Percentiles rank a stretch among this genome's conserved stretches.
Conservation (phyloP, 2,329 filamentous ascomycete species). For the Emergomyces pasteurianus region DNA sequence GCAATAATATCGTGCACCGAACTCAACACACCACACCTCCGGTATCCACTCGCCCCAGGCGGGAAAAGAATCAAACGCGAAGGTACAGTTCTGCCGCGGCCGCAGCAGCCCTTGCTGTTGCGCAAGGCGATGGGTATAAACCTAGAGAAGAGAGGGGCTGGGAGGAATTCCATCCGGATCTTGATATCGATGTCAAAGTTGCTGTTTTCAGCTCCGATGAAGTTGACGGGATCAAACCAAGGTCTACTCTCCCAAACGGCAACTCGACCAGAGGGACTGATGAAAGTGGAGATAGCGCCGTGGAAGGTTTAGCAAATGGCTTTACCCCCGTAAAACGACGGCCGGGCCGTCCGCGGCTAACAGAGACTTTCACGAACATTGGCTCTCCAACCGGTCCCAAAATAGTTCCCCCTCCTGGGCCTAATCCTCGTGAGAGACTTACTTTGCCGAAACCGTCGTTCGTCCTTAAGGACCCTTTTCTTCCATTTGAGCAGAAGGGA, state of each 20-base stretch:
- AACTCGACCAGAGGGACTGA: conserved; percentile 7
- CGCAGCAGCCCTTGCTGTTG: conserved; percentile 75
- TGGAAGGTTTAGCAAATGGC: conserved; percentile 30
- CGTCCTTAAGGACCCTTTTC: conserved; percentile 35
- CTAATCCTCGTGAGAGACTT: conserved; percentile 38
- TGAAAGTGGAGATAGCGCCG: conserved; percentile 23
- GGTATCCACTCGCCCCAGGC: conserved; percentile 27
- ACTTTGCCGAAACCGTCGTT: conserved; percentile 40
- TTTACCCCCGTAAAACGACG: conserved; percentile 37
- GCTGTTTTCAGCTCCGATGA: conserved; percentile 71
- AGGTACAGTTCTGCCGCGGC: conserved; percentile 74
- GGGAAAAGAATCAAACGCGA: conserved; percentile 34
- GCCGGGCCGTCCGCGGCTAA: conserved; percentile 52
- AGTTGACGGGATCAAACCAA: conserved; percentile 59
- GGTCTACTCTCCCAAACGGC: conserved; percentile 18
- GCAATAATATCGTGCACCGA: conserved; percentile 20
- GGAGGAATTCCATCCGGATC: conserved; percentile 94
- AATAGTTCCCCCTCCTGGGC: conserved; percentile 35
- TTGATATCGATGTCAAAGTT: conserved; percentile 76
- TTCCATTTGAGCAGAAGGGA: conserved; percentile 60
- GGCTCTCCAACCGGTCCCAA: conserved; percentile 47
- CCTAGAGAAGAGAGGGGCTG: conserved; percentile 91
- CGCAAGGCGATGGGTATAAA: conserved; percentile 92
- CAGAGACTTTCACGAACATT: conserved; percentile 49
- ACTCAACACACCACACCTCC: conserved; percentile 18